Conservation (phyloP, 192 early-diverging fungal genomes). For the Coemansia sp. region DNA sequence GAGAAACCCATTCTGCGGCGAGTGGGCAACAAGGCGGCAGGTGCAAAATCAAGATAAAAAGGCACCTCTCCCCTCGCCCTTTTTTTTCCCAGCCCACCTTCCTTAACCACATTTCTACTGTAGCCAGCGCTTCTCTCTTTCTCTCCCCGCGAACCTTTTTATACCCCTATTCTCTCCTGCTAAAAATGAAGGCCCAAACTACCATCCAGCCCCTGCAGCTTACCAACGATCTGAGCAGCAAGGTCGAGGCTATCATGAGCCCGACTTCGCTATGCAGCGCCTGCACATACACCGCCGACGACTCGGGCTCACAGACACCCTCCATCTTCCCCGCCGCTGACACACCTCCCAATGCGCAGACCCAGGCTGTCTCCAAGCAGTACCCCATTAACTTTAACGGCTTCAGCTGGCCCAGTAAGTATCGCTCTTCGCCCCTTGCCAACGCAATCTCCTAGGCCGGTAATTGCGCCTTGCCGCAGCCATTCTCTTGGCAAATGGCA, state of each 20-base stretch:
- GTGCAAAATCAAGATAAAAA: not conserved
- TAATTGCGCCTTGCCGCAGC: slow-evolving; percentile 4
- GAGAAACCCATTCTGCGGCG: slow-evolving; percentile 3
- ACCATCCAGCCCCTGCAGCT: not conserved
- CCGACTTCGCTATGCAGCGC: slow-evolving; percentile 9
- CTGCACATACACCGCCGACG: slow-evolving; percentile 2
- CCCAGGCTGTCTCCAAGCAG: slow-evolving; percentile 1
- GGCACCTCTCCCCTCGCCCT: not conserved
- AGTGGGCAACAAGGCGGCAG: not conserved
- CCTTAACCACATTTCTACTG: not conserved
- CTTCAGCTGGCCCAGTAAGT: slow-evolving; percentile 81
- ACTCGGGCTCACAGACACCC: slow-evolving; percentile 42
- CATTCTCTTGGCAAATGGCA: not conserved
- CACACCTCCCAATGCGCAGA: not conserved
- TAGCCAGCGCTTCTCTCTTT: not conserved
- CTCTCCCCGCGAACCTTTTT: not conserved
- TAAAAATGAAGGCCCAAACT: slow-evolving; percentile 5
- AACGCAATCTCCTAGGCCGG: not conserved
- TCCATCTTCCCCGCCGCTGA: slow-evolving; percentile 36
- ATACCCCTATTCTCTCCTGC: not conserved
- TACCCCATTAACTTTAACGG: slow-evolving; percentile 65
- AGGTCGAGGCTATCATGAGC: slow-evolving; percentile 9
- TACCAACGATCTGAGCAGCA: slow-evolving; percentile 4
- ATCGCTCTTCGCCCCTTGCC: not conserved
- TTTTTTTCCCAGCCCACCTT: not conserved